phyloP scores from a whole-genome alignment of 306 rosid species.

The Quercus agrifolia region DNA sequence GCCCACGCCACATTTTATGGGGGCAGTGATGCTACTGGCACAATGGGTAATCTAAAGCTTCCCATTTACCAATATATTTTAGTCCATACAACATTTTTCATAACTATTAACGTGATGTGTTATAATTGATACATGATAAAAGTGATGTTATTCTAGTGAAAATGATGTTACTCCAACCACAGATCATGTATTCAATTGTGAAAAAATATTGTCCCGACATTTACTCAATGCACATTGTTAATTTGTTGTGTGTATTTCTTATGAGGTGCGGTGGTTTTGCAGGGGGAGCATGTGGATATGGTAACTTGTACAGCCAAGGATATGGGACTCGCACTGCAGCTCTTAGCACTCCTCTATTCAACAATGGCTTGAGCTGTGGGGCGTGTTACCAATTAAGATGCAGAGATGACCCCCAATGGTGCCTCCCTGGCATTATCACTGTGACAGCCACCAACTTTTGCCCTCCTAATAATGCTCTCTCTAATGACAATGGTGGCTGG shows the following conservation, averaged over 20 bases:
- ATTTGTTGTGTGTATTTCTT: neutral
- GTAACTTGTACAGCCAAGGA: constrained; percentile 42
- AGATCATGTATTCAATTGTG: no score
- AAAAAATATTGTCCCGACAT: no score
- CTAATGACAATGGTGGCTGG: constrained; percentile 47
- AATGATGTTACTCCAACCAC: no score
- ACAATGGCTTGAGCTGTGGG: constrained; percentile 37
- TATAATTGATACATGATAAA: no score
- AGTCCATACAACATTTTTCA: no score
- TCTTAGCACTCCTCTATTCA: constrained; percentile 35
- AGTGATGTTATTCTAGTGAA: no score
- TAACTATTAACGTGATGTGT: no score
- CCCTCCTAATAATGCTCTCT: constrained; percentile 32
- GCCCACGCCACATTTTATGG: constrained; percentile 47
- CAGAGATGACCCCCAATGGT: constrained; percentile 39
- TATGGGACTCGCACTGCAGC: constrained; percentile 41
- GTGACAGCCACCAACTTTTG: constrained; percentile 41
- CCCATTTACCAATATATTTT: no score
- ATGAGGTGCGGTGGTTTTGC: neutral
- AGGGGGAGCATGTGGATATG: constrained; percentile 48
- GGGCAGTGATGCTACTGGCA: constrained; percentile 41
- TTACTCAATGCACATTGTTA: no score
- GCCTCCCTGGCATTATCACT: constrained; percentile 28
- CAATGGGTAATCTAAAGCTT: constrained; percentile 31
- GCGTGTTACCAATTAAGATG: constrained; percentile 32